Evolutionary conservation across 2,329 filamentous ascomycete genomes (phyloP).

Genomic region (Xylariaceae sp.): DNA sequence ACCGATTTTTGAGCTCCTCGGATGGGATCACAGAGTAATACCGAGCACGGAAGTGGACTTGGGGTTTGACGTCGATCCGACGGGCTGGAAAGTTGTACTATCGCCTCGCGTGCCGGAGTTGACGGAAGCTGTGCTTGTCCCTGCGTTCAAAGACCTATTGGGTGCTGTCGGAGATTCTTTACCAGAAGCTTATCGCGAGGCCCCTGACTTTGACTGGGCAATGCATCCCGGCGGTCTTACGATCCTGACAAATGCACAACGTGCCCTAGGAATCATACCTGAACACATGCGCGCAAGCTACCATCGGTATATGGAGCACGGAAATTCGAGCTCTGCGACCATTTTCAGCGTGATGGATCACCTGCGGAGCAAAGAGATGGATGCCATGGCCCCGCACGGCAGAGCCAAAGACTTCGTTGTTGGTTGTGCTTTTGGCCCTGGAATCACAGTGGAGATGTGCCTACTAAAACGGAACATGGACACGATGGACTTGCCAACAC

Average conservation of each 20-base stretch:
- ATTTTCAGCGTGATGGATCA: constrained; percentile 64
- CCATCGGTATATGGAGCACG: constrained; percentile 63
- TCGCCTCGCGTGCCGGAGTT: constrained; percentile 58
- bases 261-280: constrained; percentile 51
- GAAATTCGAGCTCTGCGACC: constrained; percentile 67
- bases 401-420: constrained; percentile 55
- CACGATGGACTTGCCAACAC: constrained; percentile 39
- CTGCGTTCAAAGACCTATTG: constrained; percentile 53
- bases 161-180: constrained; percentile 41
- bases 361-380: constrained; percentile 58
- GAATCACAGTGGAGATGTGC: constrained; percentile 65
- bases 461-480: constrained; percentile 52
- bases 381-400: constrained; percentile 48
- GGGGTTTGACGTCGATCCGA: constrained; percentile 61
- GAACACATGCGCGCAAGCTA: constrained; percentile 68
- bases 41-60: constrained; percentile 60
- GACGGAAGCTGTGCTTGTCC: constrained; percentile 46
- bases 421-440: constrained; percentile 67
- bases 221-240: constrained; percentile 67
- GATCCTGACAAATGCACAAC: constrained; percentile 61
- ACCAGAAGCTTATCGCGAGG: constrained; percentile 40
- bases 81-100: constrained; percentile 65
- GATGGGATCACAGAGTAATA: constrained; percentile 61
- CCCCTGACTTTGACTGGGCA: constrained; percentile 67
- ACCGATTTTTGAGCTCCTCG: constrained; percentile 57